Conservation (phyloP, 2,329 filamentous ascomycete genomes). For the Verticillium nubilum region DNA sequence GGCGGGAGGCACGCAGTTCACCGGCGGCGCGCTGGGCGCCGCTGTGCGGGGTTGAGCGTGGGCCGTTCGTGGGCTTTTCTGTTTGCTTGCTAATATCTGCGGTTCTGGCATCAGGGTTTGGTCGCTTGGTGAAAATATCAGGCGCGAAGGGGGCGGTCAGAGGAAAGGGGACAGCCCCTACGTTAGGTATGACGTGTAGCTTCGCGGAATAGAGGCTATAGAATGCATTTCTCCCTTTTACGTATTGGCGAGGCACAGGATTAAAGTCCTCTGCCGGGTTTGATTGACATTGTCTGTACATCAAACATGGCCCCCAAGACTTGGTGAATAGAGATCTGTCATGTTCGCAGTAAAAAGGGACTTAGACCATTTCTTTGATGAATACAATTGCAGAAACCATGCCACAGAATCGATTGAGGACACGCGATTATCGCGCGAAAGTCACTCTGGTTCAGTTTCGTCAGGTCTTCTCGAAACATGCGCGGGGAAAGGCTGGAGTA, state of each 20-base stretch:
- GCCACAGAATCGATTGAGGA: too few relatives aligned
- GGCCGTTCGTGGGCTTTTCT: constrained; percentile 2
- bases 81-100: constrained; percentile 9
- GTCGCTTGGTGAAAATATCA: constrained; percentile 14
- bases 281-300: too few relatives aligned
- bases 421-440: too few relatives aligned
- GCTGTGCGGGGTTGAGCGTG: constrained; percentile 52
- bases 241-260: too few relatives aligned
- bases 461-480: too few relatives aligned
- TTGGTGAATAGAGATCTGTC: too few relatives aligned
- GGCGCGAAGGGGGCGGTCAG: constrained; percentile 8
- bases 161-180: neutral
- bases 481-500: neutral
- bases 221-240: constrained; percentile 4
- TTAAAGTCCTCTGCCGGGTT: too few relatives aligned
- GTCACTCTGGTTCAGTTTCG: too few relatives aligned
- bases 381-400: too few relatives aligned
- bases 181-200: constrained; percentile 12
- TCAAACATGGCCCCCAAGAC: too few relatives aligned
- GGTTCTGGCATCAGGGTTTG: constrained; percentile 14
- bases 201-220: constrained; percentile 15
- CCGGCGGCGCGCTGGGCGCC: constrained; percentile 70
- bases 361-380: too few relatives aligned
- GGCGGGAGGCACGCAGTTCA: constrained; percentile 73
- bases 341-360: too few relatives aligned